Evolutionary conservation across 2,329 filamentous ascomycete species (phyloP).

Genomic region (Corniculantispora saksenae): DNA sequence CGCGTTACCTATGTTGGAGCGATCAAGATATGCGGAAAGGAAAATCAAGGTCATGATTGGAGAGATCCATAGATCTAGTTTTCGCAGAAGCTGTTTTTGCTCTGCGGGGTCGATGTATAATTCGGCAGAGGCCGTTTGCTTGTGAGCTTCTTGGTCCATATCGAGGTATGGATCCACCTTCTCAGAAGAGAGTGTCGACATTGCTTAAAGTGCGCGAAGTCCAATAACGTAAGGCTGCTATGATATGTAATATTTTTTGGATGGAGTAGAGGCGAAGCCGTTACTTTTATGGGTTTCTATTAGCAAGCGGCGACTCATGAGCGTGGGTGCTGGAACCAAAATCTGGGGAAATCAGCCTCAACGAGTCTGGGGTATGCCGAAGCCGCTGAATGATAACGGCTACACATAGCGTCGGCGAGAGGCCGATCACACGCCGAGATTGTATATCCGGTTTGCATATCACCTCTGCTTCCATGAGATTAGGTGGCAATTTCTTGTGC

Average conservation of each 20-base stretch:
- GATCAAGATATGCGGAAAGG: slow-evolving; percentile 32
- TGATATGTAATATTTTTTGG: background rate
- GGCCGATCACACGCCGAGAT: background rate
- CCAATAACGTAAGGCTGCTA: background rate
- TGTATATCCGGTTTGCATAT: background rate
- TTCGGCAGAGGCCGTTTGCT: background rate
- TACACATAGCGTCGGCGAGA: background rate
- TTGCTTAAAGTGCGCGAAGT: background rate
- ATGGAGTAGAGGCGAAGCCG: background rate
- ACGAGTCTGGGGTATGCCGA: background rate
- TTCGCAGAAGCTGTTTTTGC: slow-evolving; percentile 30
- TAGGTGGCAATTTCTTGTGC: background rate
- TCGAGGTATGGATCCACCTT: background rate
- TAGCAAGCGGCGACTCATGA: background rate
- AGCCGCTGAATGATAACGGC: background rate
- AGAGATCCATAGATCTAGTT: slow-evolving; percentile 33
- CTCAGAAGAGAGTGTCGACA: background rate
- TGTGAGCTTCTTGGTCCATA: background rate
- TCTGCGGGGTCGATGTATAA: slow-evolving; percentile 16
- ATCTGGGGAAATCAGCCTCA: background rate
- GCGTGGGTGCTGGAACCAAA: background rate
- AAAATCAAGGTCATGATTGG: slow-evolving; percentile 40
- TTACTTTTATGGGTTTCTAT: background rate
- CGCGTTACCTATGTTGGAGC: slow-evolving; percentile 27
- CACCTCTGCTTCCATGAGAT: background rate